These are phyloP conservation scores for Pythium folliculosum DNA, from an alignment of 352 stramenopile genomes.

Conservation along the genomic window DNA sequence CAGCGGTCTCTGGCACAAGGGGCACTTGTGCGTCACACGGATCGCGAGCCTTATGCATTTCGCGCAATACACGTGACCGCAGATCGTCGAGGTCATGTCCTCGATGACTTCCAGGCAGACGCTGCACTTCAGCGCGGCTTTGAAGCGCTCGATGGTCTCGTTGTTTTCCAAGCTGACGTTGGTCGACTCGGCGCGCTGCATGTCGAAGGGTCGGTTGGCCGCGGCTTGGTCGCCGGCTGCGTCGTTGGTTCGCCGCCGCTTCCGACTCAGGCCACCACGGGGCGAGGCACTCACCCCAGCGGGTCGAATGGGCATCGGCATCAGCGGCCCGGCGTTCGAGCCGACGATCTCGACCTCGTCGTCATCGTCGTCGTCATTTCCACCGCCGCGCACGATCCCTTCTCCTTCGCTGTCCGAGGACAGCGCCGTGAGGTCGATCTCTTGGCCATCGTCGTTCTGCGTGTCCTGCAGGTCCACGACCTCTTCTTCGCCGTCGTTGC, in stretches of 20 bases:
- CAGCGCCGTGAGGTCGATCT: slow-evolving; percentile 73
- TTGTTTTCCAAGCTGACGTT: slow-evolving; percentile 72
- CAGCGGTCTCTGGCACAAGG: slow-evolving; percentile 66
- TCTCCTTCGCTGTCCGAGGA: slow-evolving; percentile 53
- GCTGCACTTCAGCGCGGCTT: slow-evolving; percentile 77
- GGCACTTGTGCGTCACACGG: slow-evolving; percentile 69
- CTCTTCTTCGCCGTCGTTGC: not conserved
- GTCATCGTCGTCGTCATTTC: slow-evolving; percentile 34
- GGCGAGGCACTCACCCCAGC: not conserved
- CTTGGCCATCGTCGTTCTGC: slow-evolving; percentile 27
- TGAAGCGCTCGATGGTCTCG: slow-evolving; percentile 77
- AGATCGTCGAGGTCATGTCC: slow-evolving; percentile 81
- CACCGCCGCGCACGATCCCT: not conserved
- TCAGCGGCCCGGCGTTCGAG: slow-evolving; percentile 14
- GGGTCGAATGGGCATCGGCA: slow-evolving; percentile 25
- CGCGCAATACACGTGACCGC: slow-evolving; percentile 81
- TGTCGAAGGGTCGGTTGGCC: slow-evolving; percentile 31
- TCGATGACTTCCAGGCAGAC: slow-evolving; percentile 79
- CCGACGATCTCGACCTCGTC: slow-evolving; percentile 66
- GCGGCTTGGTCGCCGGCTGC: not conserved
- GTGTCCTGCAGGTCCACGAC: slow-evolving; percentile 6
- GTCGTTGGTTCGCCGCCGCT: slow-evolving; percentile 25
- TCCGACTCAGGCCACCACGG: slow-evolving; percentile 37
- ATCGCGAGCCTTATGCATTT: slow-evolving; percentile 74
- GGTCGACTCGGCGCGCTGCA: slow-evolving; percentile 60